A percentile compares a stretch with the other conserved stretches of the same genome.
Evolutionary conservation across 352 stramenopile genomes (phyloP).

Genomic region (Phytophthora chlamydospora): DNA sequence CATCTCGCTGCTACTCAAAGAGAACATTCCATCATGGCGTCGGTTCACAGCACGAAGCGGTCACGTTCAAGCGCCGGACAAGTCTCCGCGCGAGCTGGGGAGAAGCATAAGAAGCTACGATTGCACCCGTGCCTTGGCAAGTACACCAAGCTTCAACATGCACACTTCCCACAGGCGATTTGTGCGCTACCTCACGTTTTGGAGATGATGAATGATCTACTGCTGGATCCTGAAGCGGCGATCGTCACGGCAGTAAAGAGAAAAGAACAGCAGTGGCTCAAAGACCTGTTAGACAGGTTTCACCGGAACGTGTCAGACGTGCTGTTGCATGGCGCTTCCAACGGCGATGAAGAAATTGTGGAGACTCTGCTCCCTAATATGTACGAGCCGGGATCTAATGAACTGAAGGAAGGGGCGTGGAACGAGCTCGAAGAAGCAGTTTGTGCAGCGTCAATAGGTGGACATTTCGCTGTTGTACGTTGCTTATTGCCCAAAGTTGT

Average conservation of each 20-base stretch:
- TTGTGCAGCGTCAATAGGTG: not conserved
- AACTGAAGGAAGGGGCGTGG: not conserved
- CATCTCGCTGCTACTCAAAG: no score
- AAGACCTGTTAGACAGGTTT: not conserved
- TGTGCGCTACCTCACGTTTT: not conserved
- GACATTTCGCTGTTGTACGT: not conserved
- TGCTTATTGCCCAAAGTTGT: not conserved
- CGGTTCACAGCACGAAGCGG: no score
- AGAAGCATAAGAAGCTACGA: no score
- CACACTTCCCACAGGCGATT: not conserved
- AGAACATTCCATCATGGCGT: no score
- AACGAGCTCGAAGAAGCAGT: not conserved
- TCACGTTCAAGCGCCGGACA: no score
- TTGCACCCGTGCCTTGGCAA: no score
- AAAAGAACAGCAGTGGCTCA: not conserved
- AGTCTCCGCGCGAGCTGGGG: no score
- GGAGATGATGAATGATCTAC: not conserved
- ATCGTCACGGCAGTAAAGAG: not conserved
- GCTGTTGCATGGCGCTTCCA: not conserved
- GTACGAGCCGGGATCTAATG: not conserved
- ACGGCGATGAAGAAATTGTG: not conserved
- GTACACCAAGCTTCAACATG: not conserved
- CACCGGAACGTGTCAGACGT: not conserved
- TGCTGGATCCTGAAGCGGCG: not conserved
- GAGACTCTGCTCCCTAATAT: conserved; percentile 1